phyloP scores from a whole-genome alignment of 2,329 filamentous ascomycete genomes.

The Macrophomina phaseolina region DNA sequence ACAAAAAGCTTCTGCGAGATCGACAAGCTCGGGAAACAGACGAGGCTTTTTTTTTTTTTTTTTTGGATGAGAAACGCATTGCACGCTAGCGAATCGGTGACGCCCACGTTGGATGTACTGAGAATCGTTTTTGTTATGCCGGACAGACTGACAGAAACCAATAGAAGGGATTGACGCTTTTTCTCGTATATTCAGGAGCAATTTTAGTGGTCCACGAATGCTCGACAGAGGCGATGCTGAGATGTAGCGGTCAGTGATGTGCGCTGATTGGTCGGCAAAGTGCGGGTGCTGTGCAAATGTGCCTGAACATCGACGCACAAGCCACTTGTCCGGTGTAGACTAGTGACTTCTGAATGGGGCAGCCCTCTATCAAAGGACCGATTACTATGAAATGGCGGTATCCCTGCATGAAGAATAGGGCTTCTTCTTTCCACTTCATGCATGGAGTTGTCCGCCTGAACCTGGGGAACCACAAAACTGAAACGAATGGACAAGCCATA shows the following conservation, averaged over 20 bases:
- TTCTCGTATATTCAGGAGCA: not conserved
- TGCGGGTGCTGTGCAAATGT: constrained; percentile 15
- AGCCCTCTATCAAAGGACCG: constrained; percentile 10
- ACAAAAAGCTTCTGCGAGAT: not conserved
- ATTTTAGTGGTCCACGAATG: not conserved
- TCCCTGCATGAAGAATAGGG: constrained; percentile 24
- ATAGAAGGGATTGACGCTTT: not conserved
- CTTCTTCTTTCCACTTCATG: not conserved
- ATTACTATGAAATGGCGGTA: constrained; percentile 20
- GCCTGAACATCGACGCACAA: constrained; percentile 22
- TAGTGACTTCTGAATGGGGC: constrained; percentile 6
- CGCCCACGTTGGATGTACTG: not conserved
- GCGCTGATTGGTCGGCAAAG: constrained; percentile 10
- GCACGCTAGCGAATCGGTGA: not conserved
- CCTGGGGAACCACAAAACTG: not conserved
- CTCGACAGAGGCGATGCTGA: not conserved
- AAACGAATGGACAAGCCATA: not conserved
- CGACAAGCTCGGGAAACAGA: not conserved
- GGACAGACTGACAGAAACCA: not conserved
- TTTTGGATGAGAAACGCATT: not conserved
- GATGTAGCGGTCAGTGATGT: constrained; percentile 17
- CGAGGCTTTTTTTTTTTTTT: constrained; percentile 1
- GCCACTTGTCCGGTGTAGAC: constrained; percentile 19
- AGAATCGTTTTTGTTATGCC: not conserved
- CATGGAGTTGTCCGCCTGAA: not conserved